Evolutionary conservation across 1,284 basidiomycete genomes (phyloP).

Genomic region (Papiliotrema terrestris): DNA sequence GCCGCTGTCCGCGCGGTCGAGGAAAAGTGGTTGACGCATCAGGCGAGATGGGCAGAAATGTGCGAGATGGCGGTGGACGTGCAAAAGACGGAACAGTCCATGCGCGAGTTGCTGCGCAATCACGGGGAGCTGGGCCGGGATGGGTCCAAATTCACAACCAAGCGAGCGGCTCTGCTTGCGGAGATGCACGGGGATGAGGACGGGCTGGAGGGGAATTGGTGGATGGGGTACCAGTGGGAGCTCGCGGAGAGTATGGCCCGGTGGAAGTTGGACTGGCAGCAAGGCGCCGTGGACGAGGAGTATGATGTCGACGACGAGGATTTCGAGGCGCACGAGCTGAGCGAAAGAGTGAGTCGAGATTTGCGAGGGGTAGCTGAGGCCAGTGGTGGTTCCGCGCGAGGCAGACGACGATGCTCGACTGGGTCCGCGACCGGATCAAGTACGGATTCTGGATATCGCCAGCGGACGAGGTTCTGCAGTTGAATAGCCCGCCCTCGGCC

Average conservation of each 20-base stretch:
- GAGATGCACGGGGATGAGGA: not conserved
- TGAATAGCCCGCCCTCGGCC: not conserved
- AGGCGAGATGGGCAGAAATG: conserved; percentile 24
- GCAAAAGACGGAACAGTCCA: conserved; percentile 12
- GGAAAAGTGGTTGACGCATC: conserved; percentile 20
- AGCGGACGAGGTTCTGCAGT: conserved; percentile 25
- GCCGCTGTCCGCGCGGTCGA: conserved; percentile 19
- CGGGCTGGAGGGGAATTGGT: too few species aligned
- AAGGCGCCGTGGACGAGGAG: not conserved
- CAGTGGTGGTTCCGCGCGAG: conserved; percentile 17
- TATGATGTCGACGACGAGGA: not conserved
- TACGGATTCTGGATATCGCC: conserved; percentile 33
- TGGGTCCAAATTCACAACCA: not conserved
- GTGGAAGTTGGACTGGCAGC: not conserved
- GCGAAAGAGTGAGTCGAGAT: not conserved
- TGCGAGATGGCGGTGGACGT: conserved; percentile 8
- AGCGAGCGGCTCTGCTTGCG: not conserved
- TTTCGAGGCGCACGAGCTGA: not conserved
- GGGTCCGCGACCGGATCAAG: conserved; percentile 19
- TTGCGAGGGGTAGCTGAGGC: conserved; percentile 1
- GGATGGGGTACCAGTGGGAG: not conserved
- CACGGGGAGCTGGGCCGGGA: not conserved
- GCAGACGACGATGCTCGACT: conserved; percentile 17
- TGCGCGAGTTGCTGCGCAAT: not conserved
- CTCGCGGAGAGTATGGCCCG: not conserved